Percentiles rank a stretch among this genome's conserved stretches.
Conservation (phyloP, 2,329 filamentous ascomycete species). For the Verticillium isaacii region DNA sequence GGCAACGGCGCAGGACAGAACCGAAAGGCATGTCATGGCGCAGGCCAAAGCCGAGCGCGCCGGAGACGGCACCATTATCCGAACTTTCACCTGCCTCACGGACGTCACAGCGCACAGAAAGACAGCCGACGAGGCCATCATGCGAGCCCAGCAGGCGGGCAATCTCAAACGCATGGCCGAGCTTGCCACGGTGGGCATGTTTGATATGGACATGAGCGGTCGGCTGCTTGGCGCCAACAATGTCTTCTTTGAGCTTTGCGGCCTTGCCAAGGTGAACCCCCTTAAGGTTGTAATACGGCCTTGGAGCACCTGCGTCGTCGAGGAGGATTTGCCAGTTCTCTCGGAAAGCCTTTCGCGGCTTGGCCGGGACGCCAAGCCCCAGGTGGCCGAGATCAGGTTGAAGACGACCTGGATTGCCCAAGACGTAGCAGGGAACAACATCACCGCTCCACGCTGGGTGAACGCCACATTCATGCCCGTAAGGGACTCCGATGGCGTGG, state of each 20-base stretch:
- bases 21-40: constrained; percentile 38
- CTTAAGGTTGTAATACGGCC: constrained; percentile 32
- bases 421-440: constrained; percentile 37
- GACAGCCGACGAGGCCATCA: constrained; percentile 42
- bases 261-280: constrained; percentile 38
- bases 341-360: constrained; percentile 34
- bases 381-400: constrained; percentile 44
- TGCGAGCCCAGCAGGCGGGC: constrained; percentile 45
- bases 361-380: constrained; percentile 32
- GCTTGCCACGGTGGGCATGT: constrained; percentile 50
- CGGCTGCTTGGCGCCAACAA: constrained; percentile 46
- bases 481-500: constrained; percentile 36
- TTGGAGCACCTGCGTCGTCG: constrained; percentile 37
- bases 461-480: constrained; percentile 47
- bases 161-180: constrained; percentile 51
- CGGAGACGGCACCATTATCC: constrained; percentile 35
- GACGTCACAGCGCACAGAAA: constrained; percentile 47
- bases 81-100: constrained; percentile 44
- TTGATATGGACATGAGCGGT: constrained; percentile 46
- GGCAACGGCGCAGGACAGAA: constrained; percentile 19
- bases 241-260: constrained; percentile 48
- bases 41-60: constrained; percentile 41
- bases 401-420: constrained; percentile 41
- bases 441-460: constrained; percentile 42
- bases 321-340: constrained; percentile 38